Evolutionary conservation across 495 filamentous ascomycete genomes (phyloP).

Genomic region (Penicillium egyptiacum): DNA sequence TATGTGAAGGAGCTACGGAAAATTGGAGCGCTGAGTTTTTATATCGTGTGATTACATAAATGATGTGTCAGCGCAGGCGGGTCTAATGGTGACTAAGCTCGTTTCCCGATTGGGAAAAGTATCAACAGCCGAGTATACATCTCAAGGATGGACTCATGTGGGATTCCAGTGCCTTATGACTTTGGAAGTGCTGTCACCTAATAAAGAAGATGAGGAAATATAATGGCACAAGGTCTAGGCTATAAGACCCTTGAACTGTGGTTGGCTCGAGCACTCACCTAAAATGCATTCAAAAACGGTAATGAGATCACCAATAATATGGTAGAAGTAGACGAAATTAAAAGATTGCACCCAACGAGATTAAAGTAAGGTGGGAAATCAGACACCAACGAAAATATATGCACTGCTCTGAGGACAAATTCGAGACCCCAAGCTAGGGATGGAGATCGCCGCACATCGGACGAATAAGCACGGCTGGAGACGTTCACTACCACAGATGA

Average conservation of each 20-base stretch:
- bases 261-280: not conserved
- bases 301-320: not conserved
- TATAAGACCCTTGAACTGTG: not conserved
- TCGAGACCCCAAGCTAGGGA: not conserved
- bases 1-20: not conserved
- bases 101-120: not conserved
- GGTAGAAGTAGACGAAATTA: not conserved
- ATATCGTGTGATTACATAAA: conserved; percentile 6
- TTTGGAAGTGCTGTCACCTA: not conserved
- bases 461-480: not conserved
- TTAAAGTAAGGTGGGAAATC: not conserved
- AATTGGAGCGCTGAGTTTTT: conserved; percentile 8
- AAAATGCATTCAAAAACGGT: not conserved
- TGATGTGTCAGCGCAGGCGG: not conserved
- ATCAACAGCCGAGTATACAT: conserved; percentile 5
- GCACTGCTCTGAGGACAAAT: not conserved
- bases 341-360: not conserved
- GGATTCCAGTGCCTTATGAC: not conserved
- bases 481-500: not conserved
- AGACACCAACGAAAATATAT: not conserved
- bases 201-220: not conserved
- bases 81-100: not conserved
- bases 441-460: conserved; percentile 4
- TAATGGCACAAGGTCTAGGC: not conserved
- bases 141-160: not conserved